Evolutionary conservation across 2,329 filamentous ascomycete species (phyloP).

Genomic region (Chrysoporthe cubensis): DNA sequence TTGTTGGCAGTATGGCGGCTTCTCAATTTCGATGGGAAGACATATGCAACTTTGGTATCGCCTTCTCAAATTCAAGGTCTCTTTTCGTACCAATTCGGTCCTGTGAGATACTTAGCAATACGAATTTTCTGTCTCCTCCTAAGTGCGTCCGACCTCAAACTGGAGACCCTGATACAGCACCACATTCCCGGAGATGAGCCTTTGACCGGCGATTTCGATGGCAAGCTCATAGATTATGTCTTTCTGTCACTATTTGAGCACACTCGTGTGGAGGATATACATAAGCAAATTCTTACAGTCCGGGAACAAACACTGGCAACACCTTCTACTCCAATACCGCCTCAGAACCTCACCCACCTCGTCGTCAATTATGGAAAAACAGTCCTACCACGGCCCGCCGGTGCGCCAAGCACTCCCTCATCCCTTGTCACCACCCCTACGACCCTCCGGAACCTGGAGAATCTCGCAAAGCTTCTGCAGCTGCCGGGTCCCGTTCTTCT

Average conservation of each 20-base stretch:
- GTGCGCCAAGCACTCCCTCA: slow-evolving; percentile 50
- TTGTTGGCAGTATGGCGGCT: slow-evolving; percentile 79
- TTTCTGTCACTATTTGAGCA: slow-evolving; percentile 68
- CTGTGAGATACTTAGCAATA: slow-evolving; percentile 79
- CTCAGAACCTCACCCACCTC: slow-evolving; percentile 57
- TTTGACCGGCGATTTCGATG: slow-evolving; percentile 76
- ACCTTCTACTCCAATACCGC: slow-evolving; percentile 11
- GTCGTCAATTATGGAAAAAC: slow-evolving; percentile 69
- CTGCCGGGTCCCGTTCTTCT: slow-evolving; percentile 74
- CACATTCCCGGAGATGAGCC: slow-evolving; percentile 65
- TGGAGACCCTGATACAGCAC: slow-evolving; percentile 70
- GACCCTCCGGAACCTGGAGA: slow-evolving; percentile 71
- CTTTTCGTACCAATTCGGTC: slow-evolving; percentile 61
- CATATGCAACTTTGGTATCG: slow-evolving; percentile 68
- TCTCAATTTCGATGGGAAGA: slow-evolving; percentile 72
- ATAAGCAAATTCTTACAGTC: slow-evolving; percentile 37
- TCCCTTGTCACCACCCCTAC: slow-evolving; percentile 72
- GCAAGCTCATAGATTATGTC: slow-evolving; percentile 73
- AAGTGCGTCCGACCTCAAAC: slow-evolving; percentile 77
- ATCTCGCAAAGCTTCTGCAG: slow-evolving; percentile 70
- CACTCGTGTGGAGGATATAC: slow-evolving; percentile 52
- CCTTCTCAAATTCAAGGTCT: slow-evolving; percentile 70
- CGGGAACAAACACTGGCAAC: slow-evolving; percentile 14
- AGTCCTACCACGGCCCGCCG: slow-evolving; percentile 67
- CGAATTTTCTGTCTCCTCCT: slow-evolving; percentile 80